Evolutionary conservation across 306 rosid genomes (phyloP).

Genomic region (Ammopiptanthus mongolicus): DNA sequence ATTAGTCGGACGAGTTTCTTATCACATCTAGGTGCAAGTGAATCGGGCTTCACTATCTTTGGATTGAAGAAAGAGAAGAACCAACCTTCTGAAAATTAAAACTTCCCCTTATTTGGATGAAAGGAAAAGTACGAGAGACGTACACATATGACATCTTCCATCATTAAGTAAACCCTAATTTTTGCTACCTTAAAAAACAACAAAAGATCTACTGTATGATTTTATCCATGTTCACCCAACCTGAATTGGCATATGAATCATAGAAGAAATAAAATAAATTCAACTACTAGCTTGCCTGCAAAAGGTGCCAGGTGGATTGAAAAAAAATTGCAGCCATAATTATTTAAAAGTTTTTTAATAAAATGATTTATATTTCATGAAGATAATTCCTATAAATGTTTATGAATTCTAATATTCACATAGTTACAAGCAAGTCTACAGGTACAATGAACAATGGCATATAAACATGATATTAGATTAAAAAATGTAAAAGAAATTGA

Average conservation of each 20-base stretch:
- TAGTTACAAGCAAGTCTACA: neutral
- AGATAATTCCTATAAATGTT: neutral
- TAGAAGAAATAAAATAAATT: neutral
- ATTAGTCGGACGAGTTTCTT: neutral
- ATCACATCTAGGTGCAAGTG: neutral
- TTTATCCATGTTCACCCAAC: neutral
- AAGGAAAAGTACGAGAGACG: neutral
- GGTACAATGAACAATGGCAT: neutral
- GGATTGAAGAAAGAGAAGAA: neutral
- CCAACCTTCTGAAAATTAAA: neutral
- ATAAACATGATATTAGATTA: conserved; percentile 13
- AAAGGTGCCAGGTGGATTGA: neutral
- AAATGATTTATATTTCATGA: neutral
- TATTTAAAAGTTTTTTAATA: neutral
- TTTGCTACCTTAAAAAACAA: neutral
- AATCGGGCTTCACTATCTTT: neutral
- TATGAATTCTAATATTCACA: neutral
- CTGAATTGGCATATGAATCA: neutral
- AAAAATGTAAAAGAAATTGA: conserved; percentile 24
- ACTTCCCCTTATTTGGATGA: neutral
- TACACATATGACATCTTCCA: neutral
- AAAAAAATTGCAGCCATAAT: neutral
- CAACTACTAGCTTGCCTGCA: neutral
- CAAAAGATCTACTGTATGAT: neutral
- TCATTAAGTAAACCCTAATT: neutral